Evolutionary conservation across 805 yeast genomes (phyloP), one percentile per base, ranked within the genome.

Genomic region (Starmerella floris): DNA sequence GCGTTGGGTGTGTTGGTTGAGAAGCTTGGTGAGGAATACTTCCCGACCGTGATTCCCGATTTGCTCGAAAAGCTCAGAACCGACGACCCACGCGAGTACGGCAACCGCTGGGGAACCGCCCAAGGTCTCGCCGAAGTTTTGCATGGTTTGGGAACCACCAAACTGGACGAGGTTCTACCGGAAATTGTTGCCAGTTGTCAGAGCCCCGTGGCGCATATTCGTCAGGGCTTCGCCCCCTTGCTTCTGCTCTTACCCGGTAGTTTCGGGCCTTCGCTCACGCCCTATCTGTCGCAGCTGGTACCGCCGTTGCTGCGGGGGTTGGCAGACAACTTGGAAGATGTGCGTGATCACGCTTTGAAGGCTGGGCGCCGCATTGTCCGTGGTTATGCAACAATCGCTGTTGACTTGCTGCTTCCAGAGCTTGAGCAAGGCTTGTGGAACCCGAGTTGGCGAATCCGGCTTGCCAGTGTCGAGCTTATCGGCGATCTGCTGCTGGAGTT

Each of bases 1-100:
- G 98, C 98, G 0, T 66, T 91, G 40, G 99, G 99, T 52, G 84
- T 96, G 0, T 69, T 91, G 49, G 95, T 93, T 37, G 97, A 91
- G 60, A 88, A 87, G 59, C 69, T 91, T 32, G 99, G 99, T 43
- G 99, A 91, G 63, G 94, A 83, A 37, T 79, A 76, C 52, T 87
- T 91, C 83, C 96, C 98, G 28, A 81, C 74, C 31, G 75, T 91
- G 59, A 81, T 91, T 52, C 83, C 93, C 36, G 75, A 85, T 45
- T 70, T 91, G 49, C 57, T 88, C 41, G 73, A 67, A 37, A 79
- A 91, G 0, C 69, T 91, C 47, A 73, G 77, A 55, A 40, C 47
- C 30, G 33, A 28, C 17, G 95, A 87, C 57, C 84, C 79, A 48
- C 48, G 69, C 15, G 79, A 76, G 56, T 73, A 84, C 8, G 96